Percentiles rank a stretch among this genome's conserved stretches.
Conservation (phyloP, 2,329 filamentous ascomycete genomes). For the Cercospora sp. region DNA sequence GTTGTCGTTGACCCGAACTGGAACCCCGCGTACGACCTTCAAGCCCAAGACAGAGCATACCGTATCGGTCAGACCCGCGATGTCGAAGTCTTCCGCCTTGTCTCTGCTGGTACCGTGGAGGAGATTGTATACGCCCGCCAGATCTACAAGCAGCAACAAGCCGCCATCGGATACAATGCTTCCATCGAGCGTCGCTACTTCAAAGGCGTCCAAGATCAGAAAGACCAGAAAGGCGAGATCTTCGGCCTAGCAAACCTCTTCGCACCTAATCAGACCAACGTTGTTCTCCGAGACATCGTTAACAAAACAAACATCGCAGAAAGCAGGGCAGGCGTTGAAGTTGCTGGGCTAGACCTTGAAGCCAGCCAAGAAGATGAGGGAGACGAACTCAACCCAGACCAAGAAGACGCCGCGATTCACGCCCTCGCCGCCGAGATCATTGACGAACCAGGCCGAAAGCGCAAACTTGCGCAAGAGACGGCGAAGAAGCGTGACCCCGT, state of each 20-base stretch:
- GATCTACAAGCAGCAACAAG: slow-evolving; percentile 98
- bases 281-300: slow-evolving; percentile 89
- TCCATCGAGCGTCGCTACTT: slow-evolving; percentile 93
- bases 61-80: slow-evolving; percentile 90
- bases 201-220: slow-evolving; percentile 84
- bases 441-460: slow-evolving; percentile 39
- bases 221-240: slow-evolving; percentile 83
- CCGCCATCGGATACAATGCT: slow-evolving; percentile 94
- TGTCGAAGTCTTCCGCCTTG: slow-evolving; percentile 90
- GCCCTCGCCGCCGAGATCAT: slow-evolving; percentile 67
- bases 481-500: slow-evolving; percentile 66
- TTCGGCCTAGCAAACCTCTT: slow-evolving; percentile 90
- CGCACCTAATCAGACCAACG: slow-evolving; percentile 73
- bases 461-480: slow-evolving; percentile 39
- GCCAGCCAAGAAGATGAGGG: slow-evolving; percentile 56
- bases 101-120: slow-evolving; percentile 90
- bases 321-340: slow-evolving; percentile 77
- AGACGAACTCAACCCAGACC: slow-evolving; percentile 33
- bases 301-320: slow-evolving; percentile 98
- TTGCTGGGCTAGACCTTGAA: slow-evolving; percentile 77
- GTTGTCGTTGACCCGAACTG: slow-evolving; percentile 96
- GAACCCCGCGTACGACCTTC: slow-evolving; percentile 93
- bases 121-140: slow-evolving; percentile 96
- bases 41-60: slow-evolving; percentile 95
- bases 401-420: slow-evolving; percentile 67